Evolutionary conservation across 163 green algal genomes (phyloP).

Genomic region (Smithsoniella earleae): DNA sequence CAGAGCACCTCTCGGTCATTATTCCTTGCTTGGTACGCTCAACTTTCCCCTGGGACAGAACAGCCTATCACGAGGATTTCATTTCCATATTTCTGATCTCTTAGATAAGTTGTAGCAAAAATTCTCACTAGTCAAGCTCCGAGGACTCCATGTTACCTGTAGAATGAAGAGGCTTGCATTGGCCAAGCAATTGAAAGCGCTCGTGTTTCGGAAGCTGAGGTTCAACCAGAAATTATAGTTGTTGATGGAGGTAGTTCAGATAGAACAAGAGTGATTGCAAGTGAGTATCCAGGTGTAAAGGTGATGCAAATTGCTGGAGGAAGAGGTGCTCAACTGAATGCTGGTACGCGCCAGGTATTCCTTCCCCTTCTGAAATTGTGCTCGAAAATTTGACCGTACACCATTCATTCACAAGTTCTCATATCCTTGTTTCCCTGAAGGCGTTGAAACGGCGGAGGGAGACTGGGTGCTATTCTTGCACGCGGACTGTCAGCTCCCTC

Average conservation of each 20-base stretch:
- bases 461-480: constrained; percentile 28
- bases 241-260: constrained; percentile 25
- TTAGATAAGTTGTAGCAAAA: too few species aligned
- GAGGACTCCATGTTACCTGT: too few species aligned
- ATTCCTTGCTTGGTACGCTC: too few species aligned
- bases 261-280: not conserved
- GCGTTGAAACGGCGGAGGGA: not conserved
- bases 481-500: constrained; percentile 9
- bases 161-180: constrained; percentile 10
- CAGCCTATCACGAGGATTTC: too few species aligned
- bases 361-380: not conserved
- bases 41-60: too few species aligned
- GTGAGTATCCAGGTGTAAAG: not conserved
- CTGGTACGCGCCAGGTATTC: not conserved
- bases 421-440: not conserved
- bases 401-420: not conserved
- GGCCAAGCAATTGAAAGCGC: not conserved
- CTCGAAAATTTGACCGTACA: too few species aligned
- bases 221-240: constrained; percentile 26
- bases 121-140: too few species aligned
- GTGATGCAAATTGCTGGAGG: not conserved
- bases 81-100: too few species aligned
- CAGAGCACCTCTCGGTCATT: too few species aligned
- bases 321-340: constrained; percentile 8
- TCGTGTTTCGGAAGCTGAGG: not conserved